Conservation (phyloP, 148 eudicot genomes). For the Cornus florida region DNA sequence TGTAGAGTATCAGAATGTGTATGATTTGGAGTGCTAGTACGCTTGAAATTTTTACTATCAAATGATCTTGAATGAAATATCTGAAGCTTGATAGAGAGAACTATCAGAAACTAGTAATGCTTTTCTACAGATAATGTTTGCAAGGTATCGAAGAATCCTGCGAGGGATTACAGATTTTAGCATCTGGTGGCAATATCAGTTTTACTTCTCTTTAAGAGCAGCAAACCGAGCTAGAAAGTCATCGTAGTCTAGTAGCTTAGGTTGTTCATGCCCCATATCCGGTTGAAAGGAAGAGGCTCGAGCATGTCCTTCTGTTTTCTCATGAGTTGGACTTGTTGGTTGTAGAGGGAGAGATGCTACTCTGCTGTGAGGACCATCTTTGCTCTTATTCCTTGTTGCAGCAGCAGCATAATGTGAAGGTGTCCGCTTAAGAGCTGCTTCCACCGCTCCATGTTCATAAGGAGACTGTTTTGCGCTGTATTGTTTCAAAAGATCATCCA, state of each 20-base stretch:
- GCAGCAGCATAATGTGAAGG: neutral
- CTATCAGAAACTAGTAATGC: neutral
- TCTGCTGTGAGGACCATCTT: neutral
- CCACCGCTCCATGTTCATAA: neutral
- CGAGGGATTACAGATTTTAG: neutral
- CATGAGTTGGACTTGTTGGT: constrained; percentile 15
- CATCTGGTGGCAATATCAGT: neutral
- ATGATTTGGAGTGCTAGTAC: no score
- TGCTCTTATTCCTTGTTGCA: neutral
- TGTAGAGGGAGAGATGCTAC: constrained; percentile 23
- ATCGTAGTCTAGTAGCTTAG: constrained; percentile 9
- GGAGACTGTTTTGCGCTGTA: constrained; percentile 22
- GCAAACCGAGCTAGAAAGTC: neutral
- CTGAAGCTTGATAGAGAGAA: neutral
- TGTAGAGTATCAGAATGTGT: no score
- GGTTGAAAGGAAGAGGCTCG: constrained; percentile 38
- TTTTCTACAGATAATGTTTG: neutral
- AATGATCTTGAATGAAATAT: no score
- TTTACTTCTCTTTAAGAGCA: neutral
- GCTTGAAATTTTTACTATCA: no score
- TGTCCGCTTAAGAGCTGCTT: constrained; percentile 11
- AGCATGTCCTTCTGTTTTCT: constrained; percentile 23
- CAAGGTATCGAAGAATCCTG: no score
- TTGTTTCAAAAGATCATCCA: constrained; percentile 24
- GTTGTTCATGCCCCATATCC: constrained; percentile 1